phyloP scores from a whole-genome alignment of 2,329 filamentous ascomycete species.

The Xylariaceae sp. region DNA sequence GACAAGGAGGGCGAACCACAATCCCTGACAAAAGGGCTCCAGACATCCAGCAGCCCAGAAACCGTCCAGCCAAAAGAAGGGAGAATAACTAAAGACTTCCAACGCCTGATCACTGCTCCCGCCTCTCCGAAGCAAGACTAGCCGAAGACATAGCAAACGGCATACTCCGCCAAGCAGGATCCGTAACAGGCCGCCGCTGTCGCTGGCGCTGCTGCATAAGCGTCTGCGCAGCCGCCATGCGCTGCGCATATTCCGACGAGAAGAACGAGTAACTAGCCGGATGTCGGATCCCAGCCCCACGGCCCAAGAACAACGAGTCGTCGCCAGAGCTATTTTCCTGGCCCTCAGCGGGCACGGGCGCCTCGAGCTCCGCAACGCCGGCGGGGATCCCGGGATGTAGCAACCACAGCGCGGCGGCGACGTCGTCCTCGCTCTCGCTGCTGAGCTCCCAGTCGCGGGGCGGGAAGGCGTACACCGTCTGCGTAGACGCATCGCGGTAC shows the following conservation, averaged over 20 bases:
- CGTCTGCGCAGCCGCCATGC: background rate
- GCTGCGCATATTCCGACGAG: conserved; percentile 19
- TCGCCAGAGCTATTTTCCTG: background rate
- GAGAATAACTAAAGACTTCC: no score
- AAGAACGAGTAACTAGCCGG: conserved; percentile 21
- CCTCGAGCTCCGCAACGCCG: background rate
- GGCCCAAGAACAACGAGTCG: conserved; percentile 21
- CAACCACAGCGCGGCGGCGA: background rate
- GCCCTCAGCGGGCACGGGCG: background rate
- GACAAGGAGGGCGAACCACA: no score
- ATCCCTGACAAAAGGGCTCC: no score
- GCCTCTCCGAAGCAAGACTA: no score
- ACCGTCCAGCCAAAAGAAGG: no score
- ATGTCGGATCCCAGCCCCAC: background rate
- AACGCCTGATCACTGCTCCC: no score
- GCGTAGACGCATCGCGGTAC: background rate
- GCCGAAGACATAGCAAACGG: background rate
- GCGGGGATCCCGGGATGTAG: background rate
- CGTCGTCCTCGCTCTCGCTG: conserved; percentile 15
- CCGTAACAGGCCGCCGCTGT: background rate
- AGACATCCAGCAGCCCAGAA: no score
- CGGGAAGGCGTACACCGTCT: background rate
- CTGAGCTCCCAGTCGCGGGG: background rate
- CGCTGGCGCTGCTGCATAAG: background rate
- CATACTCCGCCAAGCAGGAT: background rate